These are phyloP conservation scores for Hypoxylon sp. DNA, from an alignment of 2,329 filamentous ascomycete genomes.

Conservation along the genomic window DNA sequence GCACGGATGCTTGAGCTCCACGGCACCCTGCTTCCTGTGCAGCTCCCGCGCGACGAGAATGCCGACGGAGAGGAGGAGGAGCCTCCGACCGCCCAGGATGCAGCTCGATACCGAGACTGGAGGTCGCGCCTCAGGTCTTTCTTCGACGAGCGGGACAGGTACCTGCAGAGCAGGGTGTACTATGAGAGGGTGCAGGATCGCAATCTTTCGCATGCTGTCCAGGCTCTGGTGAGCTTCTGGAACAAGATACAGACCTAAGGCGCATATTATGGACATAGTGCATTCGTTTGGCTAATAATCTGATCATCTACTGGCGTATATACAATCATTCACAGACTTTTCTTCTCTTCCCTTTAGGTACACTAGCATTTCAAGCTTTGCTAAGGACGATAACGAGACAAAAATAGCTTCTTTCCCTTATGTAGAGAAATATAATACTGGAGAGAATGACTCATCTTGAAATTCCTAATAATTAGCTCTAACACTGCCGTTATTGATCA, in stretches of 20 bases:
- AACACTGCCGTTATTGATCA: too few relatives aligned
- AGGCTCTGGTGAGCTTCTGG: slow-evolving; percentile 23
- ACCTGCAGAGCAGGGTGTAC: slow-evolving; percentile 27
- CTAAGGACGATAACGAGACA: too few relatives aligned
- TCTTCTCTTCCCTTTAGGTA: too few relatives aligned
- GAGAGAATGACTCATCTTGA: too few relatives aligned
- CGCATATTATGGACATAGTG: too few relatives aligned
- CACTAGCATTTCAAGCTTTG: too few relatives aligned
- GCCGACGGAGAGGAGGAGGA: slow-evolving; percentile 1
- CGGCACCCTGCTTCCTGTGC: slow-evolving; percentile 20
- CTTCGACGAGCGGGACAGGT: slow-evolving; percentile 26
- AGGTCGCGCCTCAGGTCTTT: slow-evolving; percentile 3
- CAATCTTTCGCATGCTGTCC: slow-evolving; percentile 9
- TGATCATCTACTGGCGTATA: too few relatives aligned
- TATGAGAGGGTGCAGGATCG: slow-evolving; percentile 16
- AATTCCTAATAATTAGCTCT: too few relatives aligned
- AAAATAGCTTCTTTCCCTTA: too few relatives aligned
- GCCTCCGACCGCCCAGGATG: slow-evolving; percentile 13
- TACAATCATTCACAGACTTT: too few relatives aligned
- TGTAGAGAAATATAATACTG: too few relatives aligned
- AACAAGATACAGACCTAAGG: slow-evolving; percentile 2
- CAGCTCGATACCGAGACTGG: slow-evolving; percentile 20
- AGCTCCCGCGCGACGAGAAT: not conserved
- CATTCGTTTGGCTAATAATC: too few relatives aligned
- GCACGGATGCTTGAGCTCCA: not conserved